These are phyloP conservation scores for Cadophora gregata DNA, from an alignment of 2,329 filamentous ascomycete species.

Conservation along the genomic window DNA sequence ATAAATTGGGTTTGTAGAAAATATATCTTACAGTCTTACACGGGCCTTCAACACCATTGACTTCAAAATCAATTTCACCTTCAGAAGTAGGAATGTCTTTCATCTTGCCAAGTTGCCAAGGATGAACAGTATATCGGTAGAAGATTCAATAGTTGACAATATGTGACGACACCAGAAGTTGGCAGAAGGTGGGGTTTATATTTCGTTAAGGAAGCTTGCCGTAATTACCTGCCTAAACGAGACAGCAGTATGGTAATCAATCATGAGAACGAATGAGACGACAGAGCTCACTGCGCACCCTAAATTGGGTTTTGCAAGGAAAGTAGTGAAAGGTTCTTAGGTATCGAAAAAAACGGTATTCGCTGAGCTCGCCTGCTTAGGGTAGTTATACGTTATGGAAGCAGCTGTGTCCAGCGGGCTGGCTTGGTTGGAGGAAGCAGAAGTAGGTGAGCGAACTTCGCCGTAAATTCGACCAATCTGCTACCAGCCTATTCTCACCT, in stretches of 20 bases:
- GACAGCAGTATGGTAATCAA: not conserved
- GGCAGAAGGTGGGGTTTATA: not conserved
- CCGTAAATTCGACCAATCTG: not conserved
- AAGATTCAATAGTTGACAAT: too few species aligned
- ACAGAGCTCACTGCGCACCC: slow-evolving; percentile 4
- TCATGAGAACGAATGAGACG: not conserved
- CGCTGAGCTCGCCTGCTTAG: not conserved
- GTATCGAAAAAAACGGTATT: not conserved
- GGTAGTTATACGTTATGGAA: not conserved
- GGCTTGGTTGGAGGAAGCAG: not conserved
- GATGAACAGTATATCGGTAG: not conserved
- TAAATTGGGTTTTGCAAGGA: not conserved
- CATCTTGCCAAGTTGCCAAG: slow-evolving; percentile 6
- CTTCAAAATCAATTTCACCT: slow-evolving; percentile 26
- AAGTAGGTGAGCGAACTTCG: not conserved
- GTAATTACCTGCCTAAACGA: not conserved
- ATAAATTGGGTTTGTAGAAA: not conserved
- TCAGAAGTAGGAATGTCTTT: slow-evolving; percentile 16
- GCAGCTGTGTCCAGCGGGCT: not conserved
- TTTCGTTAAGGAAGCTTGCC: not conserved
- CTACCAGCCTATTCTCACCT: not conserved
- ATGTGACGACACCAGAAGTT: not conserved
- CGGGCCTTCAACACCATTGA: slow-evolving; percentile 23
- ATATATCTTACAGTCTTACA: slow-evolving; percentile 27
- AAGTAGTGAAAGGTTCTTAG: not conserved